Evolutionary conservation across 2,329 filamentous ascomycete species (phyloP).

Genomic region (Penicillium sp.): DNA sequence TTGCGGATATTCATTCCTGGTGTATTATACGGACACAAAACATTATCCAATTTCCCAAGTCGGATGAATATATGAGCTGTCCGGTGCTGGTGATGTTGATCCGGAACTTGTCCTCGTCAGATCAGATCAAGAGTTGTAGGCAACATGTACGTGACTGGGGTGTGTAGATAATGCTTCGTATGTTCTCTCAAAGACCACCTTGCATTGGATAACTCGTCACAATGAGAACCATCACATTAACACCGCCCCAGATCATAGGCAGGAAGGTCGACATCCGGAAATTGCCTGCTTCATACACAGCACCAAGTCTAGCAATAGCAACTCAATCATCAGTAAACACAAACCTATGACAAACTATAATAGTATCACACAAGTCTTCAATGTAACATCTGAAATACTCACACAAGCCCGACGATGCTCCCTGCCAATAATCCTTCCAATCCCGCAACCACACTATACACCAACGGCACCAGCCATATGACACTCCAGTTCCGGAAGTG

Average conservation of each 20-base stretch:
- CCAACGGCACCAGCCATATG: constrained; percentile 71
- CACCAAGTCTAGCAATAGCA: constrained; percentile 69
- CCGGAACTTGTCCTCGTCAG: background rate
- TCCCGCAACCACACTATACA: constrained; percentile 72
- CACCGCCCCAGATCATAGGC: constrained; percentile 82
- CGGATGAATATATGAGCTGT: background rate
- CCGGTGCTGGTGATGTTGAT: background rate
- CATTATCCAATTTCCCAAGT: constrained; percentile 8
- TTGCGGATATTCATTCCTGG: constrained; percentile 16
- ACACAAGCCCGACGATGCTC: constrained; percentile 80
- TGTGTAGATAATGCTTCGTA: background rate
- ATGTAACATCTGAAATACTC: constrained; percentile 40
- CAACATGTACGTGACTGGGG: no score
- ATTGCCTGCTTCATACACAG: constrained; percentile 78
- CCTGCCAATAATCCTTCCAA: constrained; percentile 79
- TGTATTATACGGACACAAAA: constrained; percentile 24
- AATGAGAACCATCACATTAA: constrained; percentile 80
- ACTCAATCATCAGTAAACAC: constrained; percentile 13
- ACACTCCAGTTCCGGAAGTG: constrained; percentile 58
- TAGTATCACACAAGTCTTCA: background rate
- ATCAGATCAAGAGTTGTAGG: background rate
- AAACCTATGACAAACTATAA: background rate
- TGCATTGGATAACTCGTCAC: constrained; percentile 92
- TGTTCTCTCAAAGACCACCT: constrained; percentile 68
- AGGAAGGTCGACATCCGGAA: constrained; percentile 96